Conservation (phyloP, 768 basidiomycete species). For the Omphalotus guepiniiformis region DNA sequence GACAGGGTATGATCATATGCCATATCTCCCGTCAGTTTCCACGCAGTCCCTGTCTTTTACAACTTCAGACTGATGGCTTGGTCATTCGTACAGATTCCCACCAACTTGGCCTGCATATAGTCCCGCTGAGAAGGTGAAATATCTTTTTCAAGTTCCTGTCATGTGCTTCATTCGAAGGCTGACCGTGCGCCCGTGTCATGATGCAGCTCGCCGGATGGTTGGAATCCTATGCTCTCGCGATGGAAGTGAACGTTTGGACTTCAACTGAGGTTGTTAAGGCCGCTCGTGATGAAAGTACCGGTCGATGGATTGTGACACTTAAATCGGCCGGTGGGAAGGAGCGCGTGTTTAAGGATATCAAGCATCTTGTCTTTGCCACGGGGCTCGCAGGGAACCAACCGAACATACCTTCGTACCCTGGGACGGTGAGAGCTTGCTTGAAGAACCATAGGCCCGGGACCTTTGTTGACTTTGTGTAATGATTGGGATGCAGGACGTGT, state of each 20-base stretch:
- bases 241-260: slow-evolving; percentile 65
- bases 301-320: slow-evolving; percentile 44
- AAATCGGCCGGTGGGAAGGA: slow-evolving; percentile 27
- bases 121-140: slow-evolving; percentile 43
- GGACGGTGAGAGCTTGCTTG: slow-evolving; percentile 26
- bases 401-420: slow-evolving; percentile 40
- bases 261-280: slow-evolving; percentile 39
- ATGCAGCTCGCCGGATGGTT: slow-evolving; percentile 63
- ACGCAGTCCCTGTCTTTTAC: not conserved
- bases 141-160: not conserved
- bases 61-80: not conserved
- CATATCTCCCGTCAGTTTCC: slow-evolving; percentile 45
- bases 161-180: not conserved
- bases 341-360: slow-evolving; percentile 32
- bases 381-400: slow-evolving; percentile 47
- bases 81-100: slow-evolving; percentile 45
- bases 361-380: slow-evolving; percentile 55
- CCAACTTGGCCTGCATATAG: slow-evolving; percentile 50
- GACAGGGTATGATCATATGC: slow-evolving; percentile 49
- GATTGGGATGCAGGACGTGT: slow-evolving; percentile 28
- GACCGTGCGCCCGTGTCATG: too few species aligned
- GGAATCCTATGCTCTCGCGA: slow-evolving; percentile 52
- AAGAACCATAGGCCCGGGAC: not conserved
- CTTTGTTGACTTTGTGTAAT: not conserved
- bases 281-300: slow-evolving; percentile 30